Evolutionary conservation across 2,329 filamentous ascomycete species (phyloP).

Genomic region (Alternaria ethzedia): DNA sequence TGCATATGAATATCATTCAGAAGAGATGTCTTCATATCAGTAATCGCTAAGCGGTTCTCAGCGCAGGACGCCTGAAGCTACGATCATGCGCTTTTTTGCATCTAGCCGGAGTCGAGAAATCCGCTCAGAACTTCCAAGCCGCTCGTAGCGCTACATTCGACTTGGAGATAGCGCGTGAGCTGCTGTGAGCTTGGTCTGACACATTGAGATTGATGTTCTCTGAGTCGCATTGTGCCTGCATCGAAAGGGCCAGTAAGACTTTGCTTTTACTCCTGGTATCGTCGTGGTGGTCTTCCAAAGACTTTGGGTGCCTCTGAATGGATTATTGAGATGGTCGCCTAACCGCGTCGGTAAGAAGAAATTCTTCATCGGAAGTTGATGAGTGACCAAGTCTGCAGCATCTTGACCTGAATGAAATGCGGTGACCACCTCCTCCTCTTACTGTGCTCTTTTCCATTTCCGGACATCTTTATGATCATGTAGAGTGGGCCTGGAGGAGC

Average conservation of each 20-base stretch:
- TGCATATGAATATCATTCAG: not conserved
- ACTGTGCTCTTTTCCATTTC: not conserved
- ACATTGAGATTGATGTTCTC: not conserved
- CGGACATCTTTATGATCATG: constrained; percentile 13
- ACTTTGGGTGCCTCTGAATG: not conserved
- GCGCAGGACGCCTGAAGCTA: not conserved
- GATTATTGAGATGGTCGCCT: too few relatives aligned
- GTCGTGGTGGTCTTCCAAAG: not conserved
- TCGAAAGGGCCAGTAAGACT: not conserved
- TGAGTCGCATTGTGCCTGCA: not conserved
- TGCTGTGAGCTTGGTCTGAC: not conserved
- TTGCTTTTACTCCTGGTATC: not conserved
- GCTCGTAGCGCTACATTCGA: not conserved
- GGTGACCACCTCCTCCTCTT: not conserved
- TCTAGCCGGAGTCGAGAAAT: not conserved
- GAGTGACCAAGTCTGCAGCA: not conserved
- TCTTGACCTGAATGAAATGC: not conserved
- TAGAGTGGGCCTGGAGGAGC: not conserved
- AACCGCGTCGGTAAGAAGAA: not conserved
- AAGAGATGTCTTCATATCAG: not conserved
- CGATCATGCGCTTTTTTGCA: not conserved
- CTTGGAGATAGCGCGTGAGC: not conserved
- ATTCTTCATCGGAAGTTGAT: not conserved
- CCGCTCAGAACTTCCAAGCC: not conserved
- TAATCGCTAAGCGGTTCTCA: not conserved